A percentile compares a stretch with the other conserved stretches of the same genome.
phyloP scores from a whole-genome alignment of 495 filamentous ascomycete genomes.

The Penicillium canariense region DNA sequence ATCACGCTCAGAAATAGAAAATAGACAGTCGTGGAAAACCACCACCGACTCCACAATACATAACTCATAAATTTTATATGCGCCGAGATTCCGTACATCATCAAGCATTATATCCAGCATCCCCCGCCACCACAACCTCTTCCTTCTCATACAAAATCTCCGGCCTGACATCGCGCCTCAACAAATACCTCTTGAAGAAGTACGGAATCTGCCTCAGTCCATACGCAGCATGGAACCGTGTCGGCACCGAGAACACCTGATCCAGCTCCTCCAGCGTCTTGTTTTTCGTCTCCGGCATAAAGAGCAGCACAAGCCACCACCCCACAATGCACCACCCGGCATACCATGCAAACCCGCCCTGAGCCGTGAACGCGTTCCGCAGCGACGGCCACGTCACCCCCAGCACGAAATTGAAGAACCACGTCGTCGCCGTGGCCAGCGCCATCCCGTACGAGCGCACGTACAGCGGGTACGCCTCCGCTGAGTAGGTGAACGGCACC shows the following conservation, averaged over 20 bases:
- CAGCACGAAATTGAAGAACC: constrained; percentile 49
- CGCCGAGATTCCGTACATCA: neutral
- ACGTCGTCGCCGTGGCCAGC: constrained; percentile 64
- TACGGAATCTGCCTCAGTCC: constrained; percentile 47
- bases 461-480: constrained; percentile 76
- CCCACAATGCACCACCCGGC: constrained; percentile 52
- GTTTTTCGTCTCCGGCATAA: constrained; percentile 52
- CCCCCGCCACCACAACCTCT: constrained; percentile 17
- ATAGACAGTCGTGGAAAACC: neutral
- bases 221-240: constrained; percentile 44
- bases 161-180: constrained; percentile 31
- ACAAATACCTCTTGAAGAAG: constrained; percentile 47
- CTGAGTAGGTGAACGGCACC: constrained; percentile 81
- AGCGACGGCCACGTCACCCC: constrained; percentile 59
- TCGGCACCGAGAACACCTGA: constrained; percentile 53
- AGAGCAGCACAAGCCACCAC: constrained; percentile 47
- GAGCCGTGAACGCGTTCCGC: constrained; percentile 45
- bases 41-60: neutral
- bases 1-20: neutral
- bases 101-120: constrained; percentile 30
- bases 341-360: constrained; percentile 58
- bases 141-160: constrained; percentile 43
- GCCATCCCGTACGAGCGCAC: constrained; percentile 70
- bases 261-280: constrained; percentile 48
- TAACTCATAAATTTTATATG: neutral